Conservation (phyloP, 805 yeast genomes). For the Candida orba region DNA sequence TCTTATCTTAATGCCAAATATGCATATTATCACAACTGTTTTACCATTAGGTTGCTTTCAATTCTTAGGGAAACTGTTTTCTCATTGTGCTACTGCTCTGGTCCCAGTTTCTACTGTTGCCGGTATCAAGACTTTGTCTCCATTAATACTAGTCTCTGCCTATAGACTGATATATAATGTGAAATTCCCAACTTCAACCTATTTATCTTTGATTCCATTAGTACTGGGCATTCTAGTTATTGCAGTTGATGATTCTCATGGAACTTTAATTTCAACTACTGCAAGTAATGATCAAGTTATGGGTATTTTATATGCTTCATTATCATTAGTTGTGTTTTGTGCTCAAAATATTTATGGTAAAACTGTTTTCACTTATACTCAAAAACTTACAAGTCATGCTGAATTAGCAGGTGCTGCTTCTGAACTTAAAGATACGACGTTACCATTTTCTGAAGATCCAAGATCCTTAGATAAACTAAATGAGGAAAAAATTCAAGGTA, state of each 20-base stretch:
- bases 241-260: conserved; percentile 26
- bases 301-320: conserved; percentile 64
- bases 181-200: conserved; percentile 41
- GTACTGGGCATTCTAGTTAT: conserved; percentile 44
- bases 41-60: conserved; percentile 63
- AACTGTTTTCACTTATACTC: conserved; percentile 54
- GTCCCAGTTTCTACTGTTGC: conserved; percentile 67
- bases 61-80: conserved; percentile 55
- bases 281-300: conserved; percentile 35
- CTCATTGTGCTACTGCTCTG: conserved; percentile 55
- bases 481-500: conserved; percentile 10
- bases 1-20: conserved; percentile 28
- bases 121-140: conserved; percentile 62
- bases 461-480: conserved; percentile 6
- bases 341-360: conserved; percentile 84
- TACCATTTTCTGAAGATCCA: conserved; percentile 5
- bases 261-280: conserved; percentile 30
- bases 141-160: conserved; percentile 49
- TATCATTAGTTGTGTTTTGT: conserved; percentile 71
- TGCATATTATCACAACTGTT: conserved; percentile 39
- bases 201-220: conserved; percentile 44
- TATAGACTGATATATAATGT: conserved; percentile 47
- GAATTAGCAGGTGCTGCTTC: conserved; percentile 16
- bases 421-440: conserved; percentile 3
- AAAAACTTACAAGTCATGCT: conserved; percentile 18